phyloP scores from a whole-genome alignment of 73 alveolate species.

The Paramecium octaurelia region DNA sequence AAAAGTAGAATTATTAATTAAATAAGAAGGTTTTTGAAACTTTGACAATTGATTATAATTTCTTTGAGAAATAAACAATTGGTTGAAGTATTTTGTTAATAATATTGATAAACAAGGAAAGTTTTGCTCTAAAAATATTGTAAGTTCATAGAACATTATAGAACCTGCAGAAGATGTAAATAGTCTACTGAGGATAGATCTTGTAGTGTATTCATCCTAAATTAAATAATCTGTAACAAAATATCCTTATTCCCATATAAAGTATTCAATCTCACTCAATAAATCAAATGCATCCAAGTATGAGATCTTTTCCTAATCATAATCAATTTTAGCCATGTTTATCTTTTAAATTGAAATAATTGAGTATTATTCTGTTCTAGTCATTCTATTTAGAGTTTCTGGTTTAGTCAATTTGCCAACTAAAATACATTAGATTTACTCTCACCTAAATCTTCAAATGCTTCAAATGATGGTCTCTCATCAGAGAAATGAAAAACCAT shows the following conservation, averaged over 20 bases:
- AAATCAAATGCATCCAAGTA: conserved; percentile 41
- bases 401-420: conserved; percentile 32
- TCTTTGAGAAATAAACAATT: neutral
- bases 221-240: conserved; percentile 18
- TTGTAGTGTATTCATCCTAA: conserved; percentile 25
- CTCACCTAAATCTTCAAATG: neutral
- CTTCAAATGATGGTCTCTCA: neutral
- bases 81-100: neutral
- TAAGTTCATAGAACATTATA: conserved; percentile 32
- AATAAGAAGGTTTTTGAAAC: conserved; percentile 33
- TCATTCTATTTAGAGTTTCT: neutral
- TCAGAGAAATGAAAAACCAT: neutral
- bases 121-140: neutral
- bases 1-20: conserved; percentile 28
- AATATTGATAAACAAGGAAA: neutral
- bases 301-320: conserved; percentile 25
- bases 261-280: conserved; percentile 29
- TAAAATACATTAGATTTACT: neutral
- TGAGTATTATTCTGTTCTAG: conserved; percentile 10
- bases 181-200: conserved; percentile 30
- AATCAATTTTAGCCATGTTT: neutral
- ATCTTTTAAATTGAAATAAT: neutral
- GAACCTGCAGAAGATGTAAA: conserved; percentile 13
- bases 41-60: neutral
- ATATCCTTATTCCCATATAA: neutral